Conservation (phyloP, 2,329 filamentous ascomycete genomes). For the Dactylellina leptospora region DNA sequence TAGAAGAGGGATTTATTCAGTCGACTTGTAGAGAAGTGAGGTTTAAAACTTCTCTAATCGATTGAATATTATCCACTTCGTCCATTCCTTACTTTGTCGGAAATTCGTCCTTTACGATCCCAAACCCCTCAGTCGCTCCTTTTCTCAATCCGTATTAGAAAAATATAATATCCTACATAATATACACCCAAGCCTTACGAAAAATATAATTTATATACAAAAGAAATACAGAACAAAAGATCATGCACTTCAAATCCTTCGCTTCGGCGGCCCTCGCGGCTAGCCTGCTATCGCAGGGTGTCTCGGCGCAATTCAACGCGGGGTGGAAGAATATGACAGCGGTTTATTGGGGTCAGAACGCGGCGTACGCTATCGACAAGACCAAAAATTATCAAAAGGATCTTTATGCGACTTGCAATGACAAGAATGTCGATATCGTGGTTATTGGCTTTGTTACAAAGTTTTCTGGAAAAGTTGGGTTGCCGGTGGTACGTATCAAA, state of each 20-base stretch:
- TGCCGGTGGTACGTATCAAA: slow-evolving; percentile 29
- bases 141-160: too few relatives aligned
- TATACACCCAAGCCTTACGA: too few relatives aligned
- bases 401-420: slow-evolving; percentile 35
- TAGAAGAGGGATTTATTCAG: slow-evolving; percentile 35
- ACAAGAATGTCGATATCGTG: slow-evolving; percentile 35
- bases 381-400: slow-evolving; percentile 9
- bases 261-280: slow-evolving; percentile 26
- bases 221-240: too few relatives aligned
- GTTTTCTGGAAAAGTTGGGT: slow-evolving; percentile 35
- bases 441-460: slow-evolving; percentile 45
- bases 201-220: too few relatives aligned
- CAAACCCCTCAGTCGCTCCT: slow-evolving; percentile 47
- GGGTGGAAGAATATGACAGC: slow-evolving; percentile 33
- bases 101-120: slow-evolving; percentile 7
- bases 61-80: slow-evolving; percentile 31
- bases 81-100: slow-evolving; percentile 42
- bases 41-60: slow-evolving; percentile 36
- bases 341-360: slow-evolving; percentile 51
- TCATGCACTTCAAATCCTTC: slow-evolving; percentile 44
- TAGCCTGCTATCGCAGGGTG: background rate
- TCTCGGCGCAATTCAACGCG: slow-evolving; percentile 2
- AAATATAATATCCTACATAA: slow-evolving; percentile 2
- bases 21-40: slow-evolving; percentile 17
- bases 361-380: background rate